These are phyloP conservation scores for Leccinum pellstonianum DNA, from an alignment of 768 basidiomycete genomes.

Conservation along the genomic window DNA sequence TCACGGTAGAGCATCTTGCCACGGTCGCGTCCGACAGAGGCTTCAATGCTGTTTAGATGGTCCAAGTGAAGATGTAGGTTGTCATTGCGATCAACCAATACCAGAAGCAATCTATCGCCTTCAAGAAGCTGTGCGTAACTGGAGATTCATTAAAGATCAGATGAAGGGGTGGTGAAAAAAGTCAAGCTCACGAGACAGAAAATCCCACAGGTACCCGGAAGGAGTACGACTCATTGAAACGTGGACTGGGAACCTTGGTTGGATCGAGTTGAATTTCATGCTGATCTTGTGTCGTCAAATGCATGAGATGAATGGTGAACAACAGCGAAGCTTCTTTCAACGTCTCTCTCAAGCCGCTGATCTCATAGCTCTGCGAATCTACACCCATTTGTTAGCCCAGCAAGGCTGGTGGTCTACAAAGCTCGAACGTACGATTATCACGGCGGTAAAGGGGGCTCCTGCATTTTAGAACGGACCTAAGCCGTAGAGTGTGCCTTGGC, in stretches of 20 bases:
- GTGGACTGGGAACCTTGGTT: slow-evolving; percentile 21
- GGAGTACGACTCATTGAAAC: slow-evolving; percentile 26
- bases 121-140: slow-evolving; percentile 43
- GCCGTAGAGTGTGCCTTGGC: slow-evolving; percentile 17
- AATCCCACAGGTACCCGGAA: slow-evolving; percentile 25
- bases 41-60: slow-evolving; percentile 29
- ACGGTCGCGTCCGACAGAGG: slow-evolving; percentile 31
- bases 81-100: slow-evolving; percentile 35
- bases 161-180: background rate
- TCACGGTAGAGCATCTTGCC: slow-evolving; percentile 41
- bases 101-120: slow-evolving; percentile 39
- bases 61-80: slow-evolving; percentile 42
- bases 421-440: background rate
- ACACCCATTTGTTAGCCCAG: background rate
- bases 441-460: background rate
- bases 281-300: slow-evolving; percentile 29
- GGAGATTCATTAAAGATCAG: background rate
- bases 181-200: slow-evolving; percentile 23
- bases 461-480: slow-evolving; percentile 7
- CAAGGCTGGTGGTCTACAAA: too few relatives aligned
- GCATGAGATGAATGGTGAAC: slow-evolving; percentile 30
- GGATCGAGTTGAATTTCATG: slow-evolving; percentile 31
- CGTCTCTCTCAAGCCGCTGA: slow-evolving; percentile 20
- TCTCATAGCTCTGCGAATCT: slow-evolving; percentile 18
- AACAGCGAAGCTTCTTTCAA: slow-evolving; percentile 21